Base-by-base conservation (phyloP, 2,329 filamentous ascomycete species). In the Fusarium subtropicale region DNA sequence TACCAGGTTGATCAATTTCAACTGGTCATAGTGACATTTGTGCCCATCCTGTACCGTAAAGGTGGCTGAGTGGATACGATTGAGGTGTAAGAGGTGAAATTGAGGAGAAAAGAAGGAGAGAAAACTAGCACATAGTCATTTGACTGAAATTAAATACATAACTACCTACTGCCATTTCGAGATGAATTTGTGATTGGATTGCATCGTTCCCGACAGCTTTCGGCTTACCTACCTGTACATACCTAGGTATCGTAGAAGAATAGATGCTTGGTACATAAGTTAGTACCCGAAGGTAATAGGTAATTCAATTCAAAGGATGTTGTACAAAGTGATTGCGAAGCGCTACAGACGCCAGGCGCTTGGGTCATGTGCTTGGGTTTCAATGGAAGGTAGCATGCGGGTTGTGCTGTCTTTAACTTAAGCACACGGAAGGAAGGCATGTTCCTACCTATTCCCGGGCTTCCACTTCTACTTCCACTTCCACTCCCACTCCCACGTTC, bases 341-440 rank as follows among this genome's bases (percentile, higher is more conserved):
- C 66, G 69, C 53, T 60, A 61, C 64, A 72, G 64, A 61, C 58
- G 57, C 66, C 41, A 36, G 64, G 56, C 68, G 64, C 56, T 71
- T 44, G 41, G 15, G 22, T 28, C 41, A 44, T 24, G 24, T 52
- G 34, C 12, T 39, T 39, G 36, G 36, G 36, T 39, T 13, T 39
- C 36, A 39, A 39, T 12, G 36, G n/a, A 39, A 39, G n/a, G 36
- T 39, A 22, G n/a, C 12, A 39, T 9, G 12, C 28, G 11, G 28
- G 28, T 12, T 22, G 10, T 39, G 12, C 8, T 39, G 36, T 22
- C 20, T 39, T 39, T 22, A 20, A 39, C 36, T 51, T 6, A 20
- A 51, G 48, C 33, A 51, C 18, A 30, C 20, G 13, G 48, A 28
- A 51, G 24, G 24, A 51, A 51, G 48, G 33, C 13, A 39, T n/a